phyloP scores from a whole-genome alignment of 2,329 filamentous ascomycete genomes.

The Penicillium sp. region DNA sequence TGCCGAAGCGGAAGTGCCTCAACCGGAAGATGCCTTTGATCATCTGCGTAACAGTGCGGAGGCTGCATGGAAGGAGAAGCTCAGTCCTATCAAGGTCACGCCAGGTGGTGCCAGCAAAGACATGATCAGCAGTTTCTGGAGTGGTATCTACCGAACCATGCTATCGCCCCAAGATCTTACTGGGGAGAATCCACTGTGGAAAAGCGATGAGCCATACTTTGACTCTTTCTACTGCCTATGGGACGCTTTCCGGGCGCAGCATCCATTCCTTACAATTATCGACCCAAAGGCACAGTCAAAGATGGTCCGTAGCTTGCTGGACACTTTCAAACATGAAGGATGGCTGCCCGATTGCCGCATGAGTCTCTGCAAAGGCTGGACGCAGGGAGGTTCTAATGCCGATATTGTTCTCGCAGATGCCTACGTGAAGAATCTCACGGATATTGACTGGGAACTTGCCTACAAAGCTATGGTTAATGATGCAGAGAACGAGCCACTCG shows the following conservation, averaged over 20 bases:
- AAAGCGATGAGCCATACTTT: constrained; percentile 64
- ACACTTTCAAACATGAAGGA: constrained; percentile 33
- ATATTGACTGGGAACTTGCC: constrained; percentile 64
- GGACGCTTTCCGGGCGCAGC: constrained; percentile 25
- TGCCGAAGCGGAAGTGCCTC: constrained; percentile 64
- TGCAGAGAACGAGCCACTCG: constrained; percentile 65
- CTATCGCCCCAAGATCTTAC: constrained; percentile 69
- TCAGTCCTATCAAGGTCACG: constrained; percentile 57
- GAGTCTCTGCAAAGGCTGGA: constrained; percentile 35
- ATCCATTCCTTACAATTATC: constrained; percentile 30
- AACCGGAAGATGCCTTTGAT: constrained; percentile 48
- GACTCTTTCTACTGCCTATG: constrained; percentile 62
- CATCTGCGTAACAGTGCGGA: constrained; percentile 46
- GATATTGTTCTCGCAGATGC: constrained; percentile 66
- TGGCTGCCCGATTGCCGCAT: constrained; percentile 36
- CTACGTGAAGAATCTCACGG: constrained; percentile 63
- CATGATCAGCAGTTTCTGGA: constrained; percentile 61
- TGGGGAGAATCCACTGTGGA: constrained; percentile 66
- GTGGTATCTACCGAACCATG: constrained; percentile 67
- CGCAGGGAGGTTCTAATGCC: constrained; percentile 52
- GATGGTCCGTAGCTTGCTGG: constrained; percentile 32
- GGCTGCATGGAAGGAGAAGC: constrained; percentile 58
- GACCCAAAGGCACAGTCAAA: constrained; percentile 28
- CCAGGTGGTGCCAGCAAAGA: constrained; percentile 52
- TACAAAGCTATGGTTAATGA: constrained; percentile 69